Base-by-base conservation (phyloP, 2,329 filamentous ascomycete genomes). In the Curvularia hawaiiensis region DNA sequence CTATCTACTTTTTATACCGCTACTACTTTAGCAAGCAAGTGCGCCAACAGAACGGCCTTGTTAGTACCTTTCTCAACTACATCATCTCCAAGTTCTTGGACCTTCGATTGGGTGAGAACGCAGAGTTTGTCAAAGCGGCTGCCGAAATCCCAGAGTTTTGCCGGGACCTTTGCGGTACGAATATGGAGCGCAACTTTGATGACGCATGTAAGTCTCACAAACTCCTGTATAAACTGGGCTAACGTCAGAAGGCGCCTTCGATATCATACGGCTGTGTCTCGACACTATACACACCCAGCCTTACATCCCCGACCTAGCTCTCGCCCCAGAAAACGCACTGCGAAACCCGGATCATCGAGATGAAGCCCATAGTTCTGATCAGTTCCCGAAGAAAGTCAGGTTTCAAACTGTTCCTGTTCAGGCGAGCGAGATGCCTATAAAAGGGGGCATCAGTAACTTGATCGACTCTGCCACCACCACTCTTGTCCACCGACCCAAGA, bases 51-150 rank as follows among this genome's bases (percentile, higher is more conserved):
- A 63, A 69, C 26, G 60, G 65, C 18, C 64, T 80, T 4, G 60
- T 78, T 8, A 72, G 79, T 41, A 75, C 73, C 0, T 66, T 81
- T 16, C 67, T 79, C 48, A 73, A 79, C 60, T 81, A 80, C 64
- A 80, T 78, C 56, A 69, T 81, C 20, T 67, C 70, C 7, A 69
- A 66, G 28, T 80, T 79, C 60, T 38, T 64, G 3, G 69, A 71
- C 26, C 78, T 81, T 57, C 61, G 62, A 16, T 69, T 81, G 3
- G 73, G 65, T 2, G 51, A 73, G 22, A 67, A 75, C 41, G 52
- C 58, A 11, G 72, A 73, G 3, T 81, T 82, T 64, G 66, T 70
- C 22, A 59, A 70, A 14, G 57, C 78, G 11, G 71, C 73, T 1
- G 75, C 65, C 40, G 73, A 78, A 7, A 65, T 77, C 11, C 65